phyloP scores from a whole-genome alignment of 306 rosid species.

The Glycine latifolia region DNA sequence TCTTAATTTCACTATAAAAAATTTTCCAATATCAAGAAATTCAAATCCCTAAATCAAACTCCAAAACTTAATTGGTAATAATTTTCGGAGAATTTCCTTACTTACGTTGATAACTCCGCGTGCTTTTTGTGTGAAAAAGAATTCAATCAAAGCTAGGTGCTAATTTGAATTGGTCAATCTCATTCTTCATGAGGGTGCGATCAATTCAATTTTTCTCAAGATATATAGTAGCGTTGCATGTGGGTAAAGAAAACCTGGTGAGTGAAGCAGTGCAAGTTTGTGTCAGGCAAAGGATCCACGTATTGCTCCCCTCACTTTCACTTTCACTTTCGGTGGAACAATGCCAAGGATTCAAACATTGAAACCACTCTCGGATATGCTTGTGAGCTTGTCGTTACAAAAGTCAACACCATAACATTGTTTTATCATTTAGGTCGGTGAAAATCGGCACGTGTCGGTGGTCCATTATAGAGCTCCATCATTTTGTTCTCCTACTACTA shows the following conservation, averaged over 20 bases:
- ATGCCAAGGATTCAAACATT: constrained; percentile 42
- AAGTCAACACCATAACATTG: constrained; percentile 65
- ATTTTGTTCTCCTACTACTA: constrained; percentile 34
- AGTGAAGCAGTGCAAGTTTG: constrained; percentile 22
- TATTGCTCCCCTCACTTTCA: constrained; percentile 12
- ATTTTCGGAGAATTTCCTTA: not conserved
- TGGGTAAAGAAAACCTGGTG: not conserved
- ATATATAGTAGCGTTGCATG: not conserved
- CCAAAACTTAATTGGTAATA: not conserved
- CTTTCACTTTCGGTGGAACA: constrained; percentile 71
- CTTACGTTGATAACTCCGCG: not conserved
- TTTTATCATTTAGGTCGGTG: constrained; percentile 65
- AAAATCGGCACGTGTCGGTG: constrained; percentile 80
- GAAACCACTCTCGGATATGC: constrained; percentile 37
- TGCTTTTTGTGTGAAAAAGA: not conserved
- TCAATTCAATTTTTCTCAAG: not conserved
- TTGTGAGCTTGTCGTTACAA: constrained; percentile 18
- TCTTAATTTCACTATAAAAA: too few species aligned
- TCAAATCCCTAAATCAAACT: not conserved
- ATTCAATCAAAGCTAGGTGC: not conserved
- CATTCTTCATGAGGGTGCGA: not conserved
- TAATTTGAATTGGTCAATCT: constrained; percentile 7
- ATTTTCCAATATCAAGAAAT: too few species aligned
- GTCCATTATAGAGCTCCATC: constrained; percentile 50
- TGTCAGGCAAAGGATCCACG: constrained; percentile 55